Evolutionary conservation across 1,284 basidiomycete species (phyloP), one percentile per base, ranked within the genome.

Genomic region (Schizophyllum commune): DNA sequence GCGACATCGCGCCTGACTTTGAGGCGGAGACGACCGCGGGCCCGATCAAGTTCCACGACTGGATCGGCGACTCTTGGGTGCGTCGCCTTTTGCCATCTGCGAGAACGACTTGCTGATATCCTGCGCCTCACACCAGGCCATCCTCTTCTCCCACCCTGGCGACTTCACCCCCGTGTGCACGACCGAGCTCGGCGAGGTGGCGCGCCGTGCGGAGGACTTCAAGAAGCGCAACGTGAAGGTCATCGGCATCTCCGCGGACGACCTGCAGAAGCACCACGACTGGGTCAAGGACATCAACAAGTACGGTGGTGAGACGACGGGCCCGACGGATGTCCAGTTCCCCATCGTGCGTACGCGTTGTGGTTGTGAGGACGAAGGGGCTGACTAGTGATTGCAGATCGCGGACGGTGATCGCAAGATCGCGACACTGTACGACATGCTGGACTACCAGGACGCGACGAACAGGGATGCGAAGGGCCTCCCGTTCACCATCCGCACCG

Each of bases 281-380:
- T 99, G 96, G 96, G 88, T 98, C 66, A 74, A 91, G 73, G 96
- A 99, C 74, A 94, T 96, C 77, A 89, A 96, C 72, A 86, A 90
- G 60, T 89, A 87, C 68, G 89, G 89, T 17, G 75, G 78, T 66
- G 81, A 85, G 70, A 55, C 53, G 3, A 72, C 78, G 64, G 84
- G 77, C 4, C 86, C 88, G 32, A 92, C 91, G 22, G 73, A 85
- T 60, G 87, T 98, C 66, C 76, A 88, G 66, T 98, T 94, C 84
- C 97, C 96, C 64, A 98, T 98, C 75, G 91, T 91, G 71, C 57
- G 86, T 75, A 27, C 56, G 51, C 52, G 34, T 57, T 60, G 19
- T 27, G 2, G 2, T 27, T 27, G 2, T 2, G 27, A 3, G 27
- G 27, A 27, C 27, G 27, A 17, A 21, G 58, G 53, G 4, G 57